phyloP scores from a whole-genome alignment of 2,329 filamentous ascomycete species.

The Exophiala phaeomuriformis region DNA sequence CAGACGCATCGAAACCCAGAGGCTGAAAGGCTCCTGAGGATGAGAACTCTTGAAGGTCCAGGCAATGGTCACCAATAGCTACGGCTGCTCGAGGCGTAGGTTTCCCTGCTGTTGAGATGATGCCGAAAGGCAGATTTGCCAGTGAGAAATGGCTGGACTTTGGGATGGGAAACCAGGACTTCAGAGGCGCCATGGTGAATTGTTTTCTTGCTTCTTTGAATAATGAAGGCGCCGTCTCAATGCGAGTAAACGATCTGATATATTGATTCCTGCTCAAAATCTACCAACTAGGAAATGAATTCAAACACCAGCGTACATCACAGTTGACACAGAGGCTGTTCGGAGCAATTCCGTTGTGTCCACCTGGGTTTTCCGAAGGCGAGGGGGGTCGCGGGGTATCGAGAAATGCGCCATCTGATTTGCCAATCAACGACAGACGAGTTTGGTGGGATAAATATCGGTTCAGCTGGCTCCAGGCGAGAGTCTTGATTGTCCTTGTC shows the following conservation, averaged over 20 bases:
- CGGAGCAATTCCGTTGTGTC: constrained; percentile 13
- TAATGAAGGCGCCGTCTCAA: background rate
- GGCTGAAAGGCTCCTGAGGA: constrained; percentile 52
- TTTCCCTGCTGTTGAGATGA: constrained; percentile 59
- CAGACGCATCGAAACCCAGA: constrained; percentile 51
- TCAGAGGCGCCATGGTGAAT: constrained; percentile 31
- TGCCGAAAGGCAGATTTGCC: constrained; percentile 75
- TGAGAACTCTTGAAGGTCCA: constrained; percentile 61
- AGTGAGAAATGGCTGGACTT: constrained; percentile 62
- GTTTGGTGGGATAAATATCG: background rate
- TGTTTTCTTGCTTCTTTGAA: background rate
- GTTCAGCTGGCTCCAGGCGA: background rate
- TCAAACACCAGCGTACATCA: background rate
- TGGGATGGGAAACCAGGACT: constrained; percentile 56
- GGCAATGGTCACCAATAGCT: constrained; percentile 63
- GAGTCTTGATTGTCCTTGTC: background rate
- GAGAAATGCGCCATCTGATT: background rate
- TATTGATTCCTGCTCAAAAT: too few relatives aligned
- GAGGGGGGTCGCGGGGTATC: background rate
- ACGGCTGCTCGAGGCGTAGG: constrained; percentile 56
- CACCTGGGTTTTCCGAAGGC: background rate
- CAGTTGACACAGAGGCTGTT: background rate
- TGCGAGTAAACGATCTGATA: background rate
- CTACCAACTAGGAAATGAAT: background rate
- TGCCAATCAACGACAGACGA: background rate